Evolutionary conservation across 306 rosid species (phyloP).

Genomic region (Elaeagnus macrophylla): DNA sequence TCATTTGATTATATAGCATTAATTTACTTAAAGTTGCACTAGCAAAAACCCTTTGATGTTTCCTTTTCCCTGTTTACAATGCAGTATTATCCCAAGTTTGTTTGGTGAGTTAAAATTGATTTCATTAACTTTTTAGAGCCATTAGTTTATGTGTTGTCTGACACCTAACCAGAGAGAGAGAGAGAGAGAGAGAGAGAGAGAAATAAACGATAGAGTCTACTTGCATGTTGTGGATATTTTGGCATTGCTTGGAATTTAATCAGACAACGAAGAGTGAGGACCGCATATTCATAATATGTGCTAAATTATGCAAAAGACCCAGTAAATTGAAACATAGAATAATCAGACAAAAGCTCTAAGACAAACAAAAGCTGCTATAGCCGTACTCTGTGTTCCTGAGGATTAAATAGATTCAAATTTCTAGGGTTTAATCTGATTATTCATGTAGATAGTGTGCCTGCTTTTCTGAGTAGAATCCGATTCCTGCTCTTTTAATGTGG

Average conservation of each 20-base stretch:
- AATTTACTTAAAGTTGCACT: neutral
- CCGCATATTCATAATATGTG: conserved; percentile 4
- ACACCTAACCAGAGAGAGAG: conserved; percentile 5
- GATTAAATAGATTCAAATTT: no score
- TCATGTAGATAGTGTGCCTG: no score
- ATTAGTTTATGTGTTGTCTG: conserved; percentile 8
- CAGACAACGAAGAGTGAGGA: conserved; percentile 14
- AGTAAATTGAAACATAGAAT: no score
- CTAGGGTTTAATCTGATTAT: no score
- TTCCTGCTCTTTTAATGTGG: no score
- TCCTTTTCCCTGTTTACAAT: conserved; percentile 3
- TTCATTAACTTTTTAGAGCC: conserved; percentile 1
- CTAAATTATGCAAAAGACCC: no score
- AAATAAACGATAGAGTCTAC: neutral
- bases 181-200: neutral
- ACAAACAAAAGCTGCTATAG: no score
- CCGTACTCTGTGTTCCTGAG: no score
- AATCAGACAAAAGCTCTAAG: no score
- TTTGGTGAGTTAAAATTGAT: conserved; percentile 9
- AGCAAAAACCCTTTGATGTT: conserved; percentile 4
- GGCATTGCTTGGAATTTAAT: conserved; percentile 20
- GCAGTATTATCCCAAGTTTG: conserved; percentile 9
- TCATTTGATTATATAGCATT: no score
- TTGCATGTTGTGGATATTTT: conserved; percentile 7
- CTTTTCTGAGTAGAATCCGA: no score